These are phyloP conservation scores for Daedaleopsis sinensis DNA, from an alignment of 768 basidiomycete genomes.

Conservation along the genomic window DNA sequence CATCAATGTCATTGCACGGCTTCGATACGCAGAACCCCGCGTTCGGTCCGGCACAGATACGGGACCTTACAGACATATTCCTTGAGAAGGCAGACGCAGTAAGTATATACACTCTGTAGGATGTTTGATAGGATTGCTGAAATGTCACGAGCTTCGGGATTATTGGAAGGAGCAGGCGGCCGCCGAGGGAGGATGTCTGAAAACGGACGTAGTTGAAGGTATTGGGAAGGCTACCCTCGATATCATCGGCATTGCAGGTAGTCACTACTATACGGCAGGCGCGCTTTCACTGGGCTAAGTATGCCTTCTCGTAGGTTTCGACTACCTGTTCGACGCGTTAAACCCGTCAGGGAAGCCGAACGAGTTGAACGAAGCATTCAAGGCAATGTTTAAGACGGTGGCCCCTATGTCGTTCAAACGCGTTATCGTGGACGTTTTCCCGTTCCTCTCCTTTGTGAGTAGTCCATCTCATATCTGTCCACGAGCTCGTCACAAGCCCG, in stretches of 20 bases:
- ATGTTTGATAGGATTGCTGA: neutral
- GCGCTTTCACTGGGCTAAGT: neutral
- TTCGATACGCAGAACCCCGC: conserved; percentile 54
- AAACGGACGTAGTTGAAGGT: conserved; percentile 38
- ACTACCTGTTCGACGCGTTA: conserved; percentile 38
- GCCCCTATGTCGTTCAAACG: neutral
- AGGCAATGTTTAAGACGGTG: conserved; percentile 20
- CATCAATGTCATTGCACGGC: neutral
- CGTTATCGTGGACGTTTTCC: conserved; percentile 14
- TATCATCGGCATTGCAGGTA: conserved; percentile 41
- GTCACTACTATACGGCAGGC: neutral
- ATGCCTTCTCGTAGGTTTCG: conserved; percentile 29
- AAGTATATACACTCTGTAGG: neutral
- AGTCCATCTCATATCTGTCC: neutral
- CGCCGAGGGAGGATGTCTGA: conserved; percentile 25
- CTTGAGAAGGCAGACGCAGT: conserved; percentile 56
- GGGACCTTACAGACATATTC: conserved; percentile 59
- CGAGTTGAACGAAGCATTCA: conserved; percentile 36
- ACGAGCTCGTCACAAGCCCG: neutral
- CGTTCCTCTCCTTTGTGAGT: conserved; percentile 23
- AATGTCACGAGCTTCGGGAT: conserved; percentile 19
- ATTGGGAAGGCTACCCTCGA: conserved; percentile 42
- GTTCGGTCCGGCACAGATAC: conserved; percentile 60
- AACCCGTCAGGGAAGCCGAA: conserved; percentile 26
- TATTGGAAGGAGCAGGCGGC: conserved; percentile 31